phyloP scores from a whole-genome alignment of 192 early-diverging fungal species.

The Chytriomyces sp. region DNA sequence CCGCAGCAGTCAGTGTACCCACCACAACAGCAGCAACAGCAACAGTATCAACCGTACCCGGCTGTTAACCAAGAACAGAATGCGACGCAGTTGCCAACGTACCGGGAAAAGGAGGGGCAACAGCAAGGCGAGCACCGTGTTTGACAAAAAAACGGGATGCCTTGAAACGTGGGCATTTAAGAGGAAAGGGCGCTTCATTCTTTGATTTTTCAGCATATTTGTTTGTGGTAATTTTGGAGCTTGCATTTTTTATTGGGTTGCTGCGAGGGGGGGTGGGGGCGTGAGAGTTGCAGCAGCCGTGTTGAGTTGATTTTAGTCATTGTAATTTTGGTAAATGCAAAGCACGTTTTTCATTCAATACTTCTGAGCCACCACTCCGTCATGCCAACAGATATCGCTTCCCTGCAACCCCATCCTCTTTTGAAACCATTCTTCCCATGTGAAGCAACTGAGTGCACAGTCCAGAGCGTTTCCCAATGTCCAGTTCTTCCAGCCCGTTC shows the following conservation, averaged over 20 bases:
- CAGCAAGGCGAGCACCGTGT: background rate
- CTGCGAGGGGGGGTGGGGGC: too few relatives aligned
- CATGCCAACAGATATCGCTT: background rate
- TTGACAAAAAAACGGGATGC: too few relatives aligned
- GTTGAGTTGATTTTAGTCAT: too few relatives aligned
- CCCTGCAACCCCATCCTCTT: background rate
- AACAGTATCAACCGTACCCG: background rate
- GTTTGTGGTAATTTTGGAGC: too few relatives aligned
- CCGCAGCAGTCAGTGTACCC: background rate
- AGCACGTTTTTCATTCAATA: too few relatives aligned
- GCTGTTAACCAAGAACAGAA: too few relatives aligned
- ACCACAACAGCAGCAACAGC: background rate
- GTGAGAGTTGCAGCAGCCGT: too few relatives aligned
- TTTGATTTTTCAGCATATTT: too few relatives aligned
- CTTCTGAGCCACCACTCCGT: slow-evolving; percentile 59
- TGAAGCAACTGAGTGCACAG: slow-evolving; percentile 76
- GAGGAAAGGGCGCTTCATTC: too few relatives aligned
- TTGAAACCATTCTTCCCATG: background rate
- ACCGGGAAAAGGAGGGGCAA: background rate
- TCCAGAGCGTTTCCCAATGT: slow-evolving; percentile 95
- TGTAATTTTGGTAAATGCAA: too few relatives aligned
- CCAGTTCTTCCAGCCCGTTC: slow-evolving; percentile 96
- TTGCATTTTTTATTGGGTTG: too few relatives aligned
- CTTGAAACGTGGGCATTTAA: too few relatives aligned
- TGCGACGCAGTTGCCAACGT: background rate